Evolutionary conservation across 768 basidiomycete genomes (phyloP), one percentile per base, ranked within the genome.

Genomic region (Krasilnikovozyma curviuscula): DNA sequence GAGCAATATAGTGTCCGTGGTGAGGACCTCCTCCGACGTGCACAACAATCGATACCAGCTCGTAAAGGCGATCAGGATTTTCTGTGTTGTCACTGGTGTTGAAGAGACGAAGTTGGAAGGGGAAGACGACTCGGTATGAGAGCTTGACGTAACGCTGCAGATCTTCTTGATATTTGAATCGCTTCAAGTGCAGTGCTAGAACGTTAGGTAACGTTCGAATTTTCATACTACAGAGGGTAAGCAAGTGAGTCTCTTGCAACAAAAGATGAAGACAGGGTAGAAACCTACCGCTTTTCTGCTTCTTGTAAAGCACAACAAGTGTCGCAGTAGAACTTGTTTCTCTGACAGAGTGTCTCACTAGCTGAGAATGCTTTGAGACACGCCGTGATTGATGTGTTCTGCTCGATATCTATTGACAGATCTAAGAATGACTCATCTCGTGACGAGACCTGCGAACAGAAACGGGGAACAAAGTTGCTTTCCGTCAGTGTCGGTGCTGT

Each of bases 1-100:
- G 79, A 56, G 89, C 81, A 56, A 97, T 78, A 64, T 98, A 98
- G 68, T 98, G 93, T 1, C 93, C 93, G 58, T 97, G 93, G 61
- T 93, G 81, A n/a, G 88, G 88, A 5, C 91, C 91, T 58, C 76
- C 82, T 73, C 93, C 93, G 55, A 98, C 89, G 66, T 98, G 93
- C n/a, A 98, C 85, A 29, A 98, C 89, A 49, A 97, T 84, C 13
- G 84, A 88, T 62, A 89, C 95, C 24, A 98, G 73, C 63, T 83
- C 78, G 67, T 93, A 98, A 52, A 97, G 63, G 46, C 89, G 71
- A 63, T 98, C 93, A 0, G 88, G 83, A 62, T 95, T 76, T 44
- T 79, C 76, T 40, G 80, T 75, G 57, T 89, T 85, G 64, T 98
- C 93, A 43, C 88, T 79, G 35, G 93, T 97, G 63, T 98, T 95